Evolutionary conservation across 257 asterid species (phyloP), one percentile per base, ranked within the genome.

Genomic region (Prunella vulgaris): DNA sequence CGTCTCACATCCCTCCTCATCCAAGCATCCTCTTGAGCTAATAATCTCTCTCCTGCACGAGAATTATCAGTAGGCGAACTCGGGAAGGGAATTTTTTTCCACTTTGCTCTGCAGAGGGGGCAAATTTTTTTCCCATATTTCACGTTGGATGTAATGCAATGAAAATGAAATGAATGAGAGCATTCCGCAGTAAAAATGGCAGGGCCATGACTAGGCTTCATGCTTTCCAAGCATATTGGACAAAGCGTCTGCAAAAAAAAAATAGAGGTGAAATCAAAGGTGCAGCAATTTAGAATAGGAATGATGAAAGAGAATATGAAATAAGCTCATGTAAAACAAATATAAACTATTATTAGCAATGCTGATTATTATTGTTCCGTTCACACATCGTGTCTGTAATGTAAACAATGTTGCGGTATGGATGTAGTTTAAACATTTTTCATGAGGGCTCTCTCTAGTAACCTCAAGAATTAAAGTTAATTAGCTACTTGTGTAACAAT

Each of bases 111-210:
- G 82, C 99, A 94, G 63, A 91, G 77, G 0, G 97, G 99, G 60
- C 99, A 94, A 20, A 72, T 79, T 72, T 81, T 93, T 65, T 83
- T 91, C 7, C 99, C 97, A 54, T 89, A 93, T 82, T 86, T 86
- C 64, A 92, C 96, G 48, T 89, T 91, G 9, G 96, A 85, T 18
- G 97, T 73, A 20, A 94, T 89, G 60, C 99, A 91, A 46, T 84
- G 91, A 84, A 89, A 94, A 75, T 94, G 99, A 65, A 91, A 94
- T 0, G 98, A 70, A 76, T 94, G 97, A 0, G 97, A 86, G 84
- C 99, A 94, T 79, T 94, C 97, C 57, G 97, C 99, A 10, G 97
- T 91, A 82, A 89, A 91, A 66, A 94, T 94, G 13, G 97, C 98
- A 44, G 84, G 96, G 51, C 98, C 97, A 4, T 80, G 83, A 51